Conservation (phyloP, 1,139 yeast genomes). For the Suhomyces yuchorum region DNA sequence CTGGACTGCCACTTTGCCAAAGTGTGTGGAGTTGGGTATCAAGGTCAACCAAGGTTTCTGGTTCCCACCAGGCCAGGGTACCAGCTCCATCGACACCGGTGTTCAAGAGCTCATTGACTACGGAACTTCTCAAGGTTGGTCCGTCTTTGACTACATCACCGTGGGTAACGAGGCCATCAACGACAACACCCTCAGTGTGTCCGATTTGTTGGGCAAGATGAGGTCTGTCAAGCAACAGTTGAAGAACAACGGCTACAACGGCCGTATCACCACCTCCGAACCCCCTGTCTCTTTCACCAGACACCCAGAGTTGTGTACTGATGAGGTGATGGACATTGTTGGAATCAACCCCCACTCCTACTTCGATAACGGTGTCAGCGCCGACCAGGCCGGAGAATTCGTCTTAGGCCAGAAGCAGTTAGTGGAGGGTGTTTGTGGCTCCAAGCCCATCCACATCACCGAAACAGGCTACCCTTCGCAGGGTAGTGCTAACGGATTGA, state of each 20-base stretch:
- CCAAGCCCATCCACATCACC: conserved; percentile 56
- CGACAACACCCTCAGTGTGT: conserved; percentile 58
- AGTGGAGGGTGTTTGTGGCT: conserved; percentile 55
- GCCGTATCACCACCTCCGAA: conserved; percentile 79
- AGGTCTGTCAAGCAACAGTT: conserved; percentile 60
- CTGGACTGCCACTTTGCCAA: conserved; percentile 64
- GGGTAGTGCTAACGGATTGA: conserved; percentile 70
- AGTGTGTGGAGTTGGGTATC: conserved; percentile 60
- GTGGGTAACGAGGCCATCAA: conserved; percentile 87
- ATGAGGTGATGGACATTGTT: conserved; percentile 57
- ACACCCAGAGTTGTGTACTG: conserved; percentile 67
- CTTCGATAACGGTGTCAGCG: conserved; percentile 63
- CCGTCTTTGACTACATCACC: conserved; percentile 68
- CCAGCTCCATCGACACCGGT: conserved; percentile 63
- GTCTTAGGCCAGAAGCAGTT: conserved; percentile 60
- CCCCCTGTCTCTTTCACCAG: conserved; percentile 75
- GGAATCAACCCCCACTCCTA: conserved; percentile 89
- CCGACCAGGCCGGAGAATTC: conserved; percentile 73
- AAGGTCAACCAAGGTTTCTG: conserved; percentile 86
- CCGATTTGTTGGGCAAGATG: conserved; percentile 64
- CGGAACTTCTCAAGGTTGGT: conserved; percentile 62
- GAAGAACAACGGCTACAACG: conserved; percentile 71
- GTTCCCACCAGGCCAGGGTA: conserved; percentile 61
- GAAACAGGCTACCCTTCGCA: conserved; percentile 90
- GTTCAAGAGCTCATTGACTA: conserved; percentile 57